A percentile compares a stretch with the other conserved stretches of the same genome.
These are phyloP conservation scores for Nakaseomyces bracarensis DNA, from an alignment of 1,139 yeast genomes.

Conservation along the genomic window DNA sequence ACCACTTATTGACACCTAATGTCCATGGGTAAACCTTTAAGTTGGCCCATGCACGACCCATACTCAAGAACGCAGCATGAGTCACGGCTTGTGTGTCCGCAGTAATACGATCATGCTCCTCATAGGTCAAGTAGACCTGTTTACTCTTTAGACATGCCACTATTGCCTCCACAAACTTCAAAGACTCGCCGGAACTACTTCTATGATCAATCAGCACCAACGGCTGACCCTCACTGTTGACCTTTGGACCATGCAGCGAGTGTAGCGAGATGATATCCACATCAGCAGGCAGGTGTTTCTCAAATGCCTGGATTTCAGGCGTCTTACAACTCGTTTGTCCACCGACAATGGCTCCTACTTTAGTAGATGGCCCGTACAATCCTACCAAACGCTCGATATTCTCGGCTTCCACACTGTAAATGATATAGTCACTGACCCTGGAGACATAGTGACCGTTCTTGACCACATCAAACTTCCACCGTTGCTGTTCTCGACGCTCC, in stretches of 20 bases:
- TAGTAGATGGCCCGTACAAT: constrained; percentile 77
- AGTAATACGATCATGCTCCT: constrained; percentile 86
- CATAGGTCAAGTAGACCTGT: constrained; percentile 67
- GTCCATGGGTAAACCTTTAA: constrained; percentile 83
- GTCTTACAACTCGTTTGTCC: constrained; percentile 95
- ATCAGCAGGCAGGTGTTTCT: constrained; percentile 62
- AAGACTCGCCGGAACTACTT: constrained; percentile 44
- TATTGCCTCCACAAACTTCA: constrained; percentile 52
- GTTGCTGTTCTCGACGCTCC: constrained; percentile 37
- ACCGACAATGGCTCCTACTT: constrained; percentile 85
- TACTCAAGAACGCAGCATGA: constrained; percentile 91
- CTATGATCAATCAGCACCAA: constrained; percentile 76
- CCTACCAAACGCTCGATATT: constrained; percentile 63
- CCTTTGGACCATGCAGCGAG: constrained; percentile 91
- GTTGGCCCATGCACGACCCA: constrained; percentile 95
- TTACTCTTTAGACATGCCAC: constrained; percentile 71
- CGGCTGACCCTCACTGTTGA: constrained; percentile 85
- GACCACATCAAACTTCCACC: constrained; percentile 42
- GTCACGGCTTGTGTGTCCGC: constrained; percentile 99
- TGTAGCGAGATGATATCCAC: constrained; percentile 79
- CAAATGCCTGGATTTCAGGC: constrained; percentile 85
- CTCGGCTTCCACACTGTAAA: constrained; percentile 88
- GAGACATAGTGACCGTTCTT: constrained; percentile 78
- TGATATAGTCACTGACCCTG: constrained; percentile 67
- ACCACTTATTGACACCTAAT: constrained; percentile 46